Evolutionary conservation across 129 eudicot genomes (phyloP), one percentile per base, ranked within the genome.

Genomic region (Tanacetum coccineum): DNA sequence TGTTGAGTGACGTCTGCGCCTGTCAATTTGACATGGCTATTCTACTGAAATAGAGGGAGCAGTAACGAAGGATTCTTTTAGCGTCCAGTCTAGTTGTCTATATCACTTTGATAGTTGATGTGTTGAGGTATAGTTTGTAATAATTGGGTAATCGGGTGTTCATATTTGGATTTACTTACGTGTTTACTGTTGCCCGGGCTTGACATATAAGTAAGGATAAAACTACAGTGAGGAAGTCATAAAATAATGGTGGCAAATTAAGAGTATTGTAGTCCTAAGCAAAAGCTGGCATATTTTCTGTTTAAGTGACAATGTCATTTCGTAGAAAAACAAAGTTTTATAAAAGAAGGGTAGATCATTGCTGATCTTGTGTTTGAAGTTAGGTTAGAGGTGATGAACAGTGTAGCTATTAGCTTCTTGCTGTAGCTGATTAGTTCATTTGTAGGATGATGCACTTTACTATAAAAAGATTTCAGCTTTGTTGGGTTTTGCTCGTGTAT

Each of bases 11-110:
- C 39, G 39, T 30, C 39, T 4, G 7, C 6, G 39, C 39, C 4
- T 30, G 39, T 6, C 39, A 30, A 30, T 22, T 22, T 22, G 25
- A 22, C 1, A 30, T 30, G 39, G 39, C 39, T 30, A 44, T 19
- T 71, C 6, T 71, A 20, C 52, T 13, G 68, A 28, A 59, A 47
- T 48, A 51, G 18, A 68, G 50, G 21, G 40, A 13, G 40, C 56
- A 18, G 42, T 40, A 25, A 42, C 52, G 10, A 30, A 51, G 9
- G 22, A 19, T 18, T 53, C 19, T 13, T 19, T 53, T 20, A 68
- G 4, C 53, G 62, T 6, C 10, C 60, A 1, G 62, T 15, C 72
- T 30, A 18, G 42, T 67, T 18, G 36, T 50, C 51, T 67, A 15
- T 9, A 26, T 22, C 11, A 10, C 7, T 18, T 12, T 11, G 47